A percentile compares a stretch with the other conserved stretches of the same genome.
Conservation (phyloP, 2,329 filamentous ascomycete genomes). For the Metarhizium robertsii region DNA sequence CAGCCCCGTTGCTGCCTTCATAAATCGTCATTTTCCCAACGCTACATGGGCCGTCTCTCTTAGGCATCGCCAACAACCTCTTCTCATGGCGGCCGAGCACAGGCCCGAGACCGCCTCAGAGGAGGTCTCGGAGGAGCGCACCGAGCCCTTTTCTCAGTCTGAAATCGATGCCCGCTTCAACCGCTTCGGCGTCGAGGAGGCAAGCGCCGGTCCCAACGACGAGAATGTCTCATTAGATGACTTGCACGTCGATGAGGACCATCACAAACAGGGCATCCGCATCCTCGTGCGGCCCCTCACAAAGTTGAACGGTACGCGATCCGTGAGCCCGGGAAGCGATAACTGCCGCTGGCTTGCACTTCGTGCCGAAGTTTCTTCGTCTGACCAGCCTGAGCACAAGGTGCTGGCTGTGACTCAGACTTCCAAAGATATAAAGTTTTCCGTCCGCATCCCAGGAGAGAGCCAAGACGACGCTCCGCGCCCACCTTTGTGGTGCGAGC, state of each 20-base stretch:
- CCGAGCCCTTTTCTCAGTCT: conserved; percentile 48
- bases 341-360: conserved; percentile 49
- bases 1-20: conserved; percentile 2
- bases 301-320: conserved; percentile 39
- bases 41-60: conserved; percentile 1
- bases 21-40: conserved; percentile 2
- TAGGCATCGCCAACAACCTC: conserved; percentile 6
- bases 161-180: conserved; percentile 43
- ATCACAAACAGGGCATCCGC: conserved; percentile 46
- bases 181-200: conserved; percentile 34
- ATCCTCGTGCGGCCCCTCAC: conserved; percentile 47
- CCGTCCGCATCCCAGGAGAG: conserved; percentile 44
- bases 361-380: conserved; percentile 42
- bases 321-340: conserved; percentile 46
- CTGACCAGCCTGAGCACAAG: conserved; percentile 44
- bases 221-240: conserved; percentile 44
- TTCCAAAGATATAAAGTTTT: conserved; percentile 50
- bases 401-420: conserved; percentile 53
- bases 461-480: conserved; percentile 30
- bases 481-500: conserved; percentile 47
- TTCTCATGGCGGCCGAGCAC: conserved; percentile 34
- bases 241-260: conserved; percentile 40
- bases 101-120: conserved; percentile 27
- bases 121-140: conserved; percentile 39
- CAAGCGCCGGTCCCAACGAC: conserved; percentile 25